These are phyloP conservation scores for Colletotrichum euphorbiae DNA, from an alignment of 2,329 filamentous ascomycete species.

Conservation along the genomic window DNA sequence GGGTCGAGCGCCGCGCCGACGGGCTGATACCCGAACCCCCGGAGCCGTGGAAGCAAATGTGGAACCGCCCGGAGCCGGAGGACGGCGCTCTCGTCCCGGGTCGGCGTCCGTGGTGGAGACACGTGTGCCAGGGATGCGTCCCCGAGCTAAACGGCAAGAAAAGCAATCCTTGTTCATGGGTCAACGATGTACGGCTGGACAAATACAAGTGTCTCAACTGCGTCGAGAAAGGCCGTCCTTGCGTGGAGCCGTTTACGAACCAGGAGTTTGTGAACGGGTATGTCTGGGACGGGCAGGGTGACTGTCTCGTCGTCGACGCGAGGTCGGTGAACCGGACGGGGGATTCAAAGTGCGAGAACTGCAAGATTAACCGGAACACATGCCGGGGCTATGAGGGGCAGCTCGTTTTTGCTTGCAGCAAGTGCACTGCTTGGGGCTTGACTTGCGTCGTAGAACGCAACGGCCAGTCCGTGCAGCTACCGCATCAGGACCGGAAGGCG, in stretches of 20 bases:
- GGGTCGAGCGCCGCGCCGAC: conserved; percentile 6
- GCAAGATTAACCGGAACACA: conserved; percentile 5
- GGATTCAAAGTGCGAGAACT: conserved; percentile 21
- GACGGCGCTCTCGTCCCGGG: conserved; percentile 15
- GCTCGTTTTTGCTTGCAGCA: conserved; percentile 31
- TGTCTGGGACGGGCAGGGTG: not conserved
- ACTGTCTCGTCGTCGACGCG: not conserved
- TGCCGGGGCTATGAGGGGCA: conserved; percentile 22
- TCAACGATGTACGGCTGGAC: conserved; percentile 26
- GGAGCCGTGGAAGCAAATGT: conserved; percentile 17
- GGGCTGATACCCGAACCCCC: not conserved
- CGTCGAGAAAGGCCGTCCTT: conserved; percentile 34
- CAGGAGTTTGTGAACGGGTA: conserved; percentile 27
- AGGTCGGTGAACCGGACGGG: not conserved
- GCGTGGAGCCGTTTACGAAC: conserved; percentile 41
- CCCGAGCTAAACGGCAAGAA: not conserved
- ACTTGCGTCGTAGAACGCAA: conserved; percentile 19
- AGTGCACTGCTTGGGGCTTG: conserved; percentile 36
- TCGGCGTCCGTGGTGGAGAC: conserved; percentile 40
- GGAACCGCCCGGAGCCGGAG: conserved; percentile 32
- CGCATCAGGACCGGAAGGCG: conserved; percentile 19
- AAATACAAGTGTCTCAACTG: conserved; percentile 41
- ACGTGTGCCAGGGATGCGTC: conserved; percentile 38
- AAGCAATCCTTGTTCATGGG: conserved; percentile 20
- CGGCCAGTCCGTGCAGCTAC: not conserved